Evolutionary conservation across 176 grass and related monocot genomes (phyloP).

Genomic region (Zea mays): DNA sequence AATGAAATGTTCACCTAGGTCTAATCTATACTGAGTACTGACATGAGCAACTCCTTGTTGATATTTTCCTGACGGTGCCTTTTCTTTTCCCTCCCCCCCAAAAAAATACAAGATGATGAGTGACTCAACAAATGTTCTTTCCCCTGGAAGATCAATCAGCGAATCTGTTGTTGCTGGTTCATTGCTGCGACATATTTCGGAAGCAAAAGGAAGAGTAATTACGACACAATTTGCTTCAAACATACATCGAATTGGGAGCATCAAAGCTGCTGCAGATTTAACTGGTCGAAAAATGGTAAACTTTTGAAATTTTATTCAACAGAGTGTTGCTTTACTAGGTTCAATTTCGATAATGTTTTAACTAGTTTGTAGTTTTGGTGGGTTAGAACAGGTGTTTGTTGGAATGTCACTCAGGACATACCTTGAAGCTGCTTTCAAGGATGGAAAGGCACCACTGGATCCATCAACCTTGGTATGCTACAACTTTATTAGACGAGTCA

Average conservation of each 20-base stretch:
- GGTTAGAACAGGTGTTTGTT: constrained; percentile 83
- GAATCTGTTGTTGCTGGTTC: constrained; percentile 90
- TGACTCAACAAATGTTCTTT: constrained; percentile 94
- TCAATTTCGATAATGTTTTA: constrained; percentile 31
- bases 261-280: constrained; percentile 96
- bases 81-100: constrained; percentile 5
- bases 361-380: constrained; percentile 31
- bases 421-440: constrained; percentile 98
- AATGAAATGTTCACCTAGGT: constrained; percentile 17
- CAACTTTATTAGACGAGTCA: constrained; percentile 28
- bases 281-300: constrained; percentile 88
- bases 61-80: constrained; percentile 30
- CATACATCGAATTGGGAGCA: constrained; percentile 95
- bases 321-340: constrained; percentile 12
- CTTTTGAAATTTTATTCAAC: constrained; percentile 23
- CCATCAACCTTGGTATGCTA: constrained; percentile 91
- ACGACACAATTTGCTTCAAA: constrained; percentile 99
- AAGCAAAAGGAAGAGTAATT: constrained; percentile 95
- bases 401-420: constrained; percentile 98
- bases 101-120: constrained; percentile 87
- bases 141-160: constrained; percentile 95
- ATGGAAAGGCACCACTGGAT: constrained; percentile 98
- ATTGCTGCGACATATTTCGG: constrained; percentile 79
- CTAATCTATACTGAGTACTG: constrained; percentile 3
- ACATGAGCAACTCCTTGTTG: not conserved